Evolutionary conservation across 202 grass and related monocot species (phyloP), one percentile per base, ranked within the genome.

Genomic region (Digitaria exilis): DNA sequence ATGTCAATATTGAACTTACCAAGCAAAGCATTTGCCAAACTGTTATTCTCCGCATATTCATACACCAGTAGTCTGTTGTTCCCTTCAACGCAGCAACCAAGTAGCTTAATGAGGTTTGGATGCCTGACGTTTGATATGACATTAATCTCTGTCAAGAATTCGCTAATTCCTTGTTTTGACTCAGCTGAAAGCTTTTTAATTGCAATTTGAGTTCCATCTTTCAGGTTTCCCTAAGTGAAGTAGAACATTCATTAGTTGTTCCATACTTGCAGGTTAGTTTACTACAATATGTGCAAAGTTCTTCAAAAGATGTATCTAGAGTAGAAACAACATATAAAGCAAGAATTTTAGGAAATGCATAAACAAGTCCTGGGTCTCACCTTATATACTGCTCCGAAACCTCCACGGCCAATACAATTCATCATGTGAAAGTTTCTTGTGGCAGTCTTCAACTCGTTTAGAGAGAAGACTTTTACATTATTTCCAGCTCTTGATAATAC

Each of bases 321-420:
- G 65, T 86, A 66, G 64, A 78, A 78, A 28, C 56, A 73, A 49
- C 6, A 76, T 6, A 73, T 65, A 51, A 65, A 78, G 49, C 49
- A 66, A 49, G 35, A 77, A 71, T 9, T 4, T 24, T 9, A 22
- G 30, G 69, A 54, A 63, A 80, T 50, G 17, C 77, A 80, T 46
- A 65, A 46, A 84, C 26, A 63, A 65, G 24, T 74, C 51, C 19
- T 77, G 22, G 74, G 56, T 4, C 45, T 70, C 32, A 93, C 91
- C 79, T 93, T 90, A 84, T 93, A 93, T 42, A 93, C 91, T 1
- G 71, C 71, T 68, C 91, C 91, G 59, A 93, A 93, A 55, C 91
- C 91, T 56, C 91, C 91, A 48, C 76, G 85, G 45, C 91, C 91
- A 79, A 93, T 74, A 54, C 80, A 88, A 52, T 93, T 93, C 57